Evolutionary conservation across 306 rosid genomes (phyloP).

Genomic region (Fragaria vesca): DNA sequence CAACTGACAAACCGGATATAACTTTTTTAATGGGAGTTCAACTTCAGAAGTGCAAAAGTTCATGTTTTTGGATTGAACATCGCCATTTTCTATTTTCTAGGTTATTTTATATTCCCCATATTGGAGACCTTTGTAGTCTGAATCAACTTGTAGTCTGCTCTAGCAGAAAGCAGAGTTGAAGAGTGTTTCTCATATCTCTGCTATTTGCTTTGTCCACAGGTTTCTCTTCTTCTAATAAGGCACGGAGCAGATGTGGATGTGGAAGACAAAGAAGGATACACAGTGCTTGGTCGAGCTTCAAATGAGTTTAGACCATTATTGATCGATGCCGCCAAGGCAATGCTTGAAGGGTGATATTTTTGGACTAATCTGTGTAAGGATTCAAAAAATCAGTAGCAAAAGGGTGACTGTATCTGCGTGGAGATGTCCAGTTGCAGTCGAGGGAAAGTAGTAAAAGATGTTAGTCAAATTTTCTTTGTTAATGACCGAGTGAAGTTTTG

Average conservation of each 20-base stretch:
- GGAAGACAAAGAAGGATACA: slow-evolving; percentile 92
- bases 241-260: slow-evolving; percentile 94
- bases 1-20: neutral
- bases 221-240: slow-evolving; percentile 75
- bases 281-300: slow-evolving; percentile 85
- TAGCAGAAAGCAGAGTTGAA: neutral
- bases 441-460: neutral
- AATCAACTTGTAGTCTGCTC: neutral
- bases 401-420: neutral
- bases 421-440: neutral
- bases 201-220: slow-evolving; percentile 37
- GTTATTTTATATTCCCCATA: neutral
- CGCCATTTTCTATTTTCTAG: neutral
- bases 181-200: neutral
- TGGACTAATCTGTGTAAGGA: neutral
- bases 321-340: slow-evolving; percentile 83
- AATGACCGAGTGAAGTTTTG: neutral
- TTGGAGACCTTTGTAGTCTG: neutral
- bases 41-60: neutral
- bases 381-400: neutral
- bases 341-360: slow-evolving; percentile 58
- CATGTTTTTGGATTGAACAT: neutral
- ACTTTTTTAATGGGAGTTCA: neutral
- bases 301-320: slow-evolving; percentile 53
- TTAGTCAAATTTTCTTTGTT: neutral